Conservation (phyloP, 306 rosid species). For the Pyrus communis region DNA sequence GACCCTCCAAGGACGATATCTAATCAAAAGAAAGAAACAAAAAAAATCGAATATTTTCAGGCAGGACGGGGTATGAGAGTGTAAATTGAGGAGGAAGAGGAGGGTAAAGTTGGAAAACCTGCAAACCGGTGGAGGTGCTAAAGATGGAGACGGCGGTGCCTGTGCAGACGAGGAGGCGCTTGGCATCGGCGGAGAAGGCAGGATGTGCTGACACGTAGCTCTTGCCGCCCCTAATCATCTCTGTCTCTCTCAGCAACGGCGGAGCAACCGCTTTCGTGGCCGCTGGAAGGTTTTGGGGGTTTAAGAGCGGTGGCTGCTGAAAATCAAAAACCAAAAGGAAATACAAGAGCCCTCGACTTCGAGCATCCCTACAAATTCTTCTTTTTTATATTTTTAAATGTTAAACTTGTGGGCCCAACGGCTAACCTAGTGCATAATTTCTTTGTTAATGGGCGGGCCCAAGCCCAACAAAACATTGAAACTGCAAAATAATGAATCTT, state of each 20-base stretch:
- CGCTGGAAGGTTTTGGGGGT: not conserved
- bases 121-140: conserved; percentile 70
- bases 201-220: conserved; percentile 63
- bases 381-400: not conserved
- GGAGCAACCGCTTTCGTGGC: not conserved
- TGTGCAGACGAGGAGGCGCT: conserved; percentile 63
- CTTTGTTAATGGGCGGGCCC: too few species aligned
- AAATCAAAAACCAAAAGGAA: not conserved
- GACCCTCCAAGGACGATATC: conserved; percentile 56
- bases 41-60: not conserved
- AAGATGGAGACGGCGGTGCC: conserved; percentile 57
- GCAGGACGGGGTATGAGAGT: not conserved
- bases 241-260: not conserved
- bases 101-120: conserved; percentile 19
- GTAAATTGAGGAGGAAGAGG: not conserved
- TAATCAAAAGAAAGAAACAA: not conserved
- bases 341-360: conserved; percentile 4
- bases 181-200: conserved; percentile 69
- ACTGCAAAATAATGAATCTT: too few species aligned
- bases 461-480: too few species aligned
- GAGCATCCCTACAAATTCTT: not conserved
- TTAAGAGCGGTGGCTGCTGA: not conserved
- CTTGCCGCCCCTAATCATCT: conserved; percentile 65
- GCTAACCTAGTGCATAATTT: too few species aligned
- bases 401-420: not conserved